Base-by-base conservation (phyloP, 2,329 filamentous ascomycete species). In the Aspergillus intermedius region DNA sequence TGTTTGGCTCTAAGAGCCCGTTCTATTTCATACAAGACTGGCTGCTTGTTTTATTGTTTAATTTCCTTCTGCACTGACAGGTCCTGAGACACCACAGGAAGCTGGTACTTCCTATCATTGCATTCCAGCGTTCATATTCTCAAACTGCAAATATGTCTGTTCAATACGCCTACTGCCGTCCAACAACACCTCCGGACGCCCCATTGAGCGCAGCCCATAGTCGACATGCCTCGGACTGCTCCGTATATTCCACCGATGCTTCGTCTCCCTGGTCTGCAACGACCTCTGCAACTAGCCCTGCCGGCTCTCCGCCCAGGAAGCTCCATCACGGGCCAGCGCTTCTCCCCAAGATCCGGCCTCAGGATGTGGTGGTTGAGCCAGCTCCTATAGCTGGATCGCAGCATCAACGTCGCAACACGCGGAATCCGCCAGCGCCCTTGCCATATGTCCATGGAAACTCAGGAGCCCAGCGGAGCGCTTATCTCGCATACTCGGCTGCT, bases 331-430 rank as follows among this genome's bases (percentile, higher is more conserved):
- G 72, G 17, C 88, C 88, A 45, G 75, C 88, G 44, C 75, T 95
- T 51, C 77, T 95, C 28, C 89, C 89, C 62, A 93, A 90, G 77
- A 91, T 94, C 72, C 81, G 89, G 52, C 81, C 81, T 37, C 89
- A 93, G 71, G 89, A 95, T 71, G 86, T 91, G 70, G 78, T 84
- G 53, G 80, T 89, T 53, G 81, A 84, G 56, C 79, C 79, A 37
- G 74, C 74, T 37, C 74, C 76, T 45, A 64, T 69, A 47, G 61
- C 60, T 40, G 66, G 66, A 35, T 74, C 77, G 42, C 82, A 86
- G 69, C 79, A 83, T 60, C 74, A 78, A 64, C 74, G 75, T 57
- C 71, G 74, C 67, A 81, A 75, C 74, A 79, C 65, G 67, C 77
- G 60, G 70, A 77, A 67, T 58, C 71, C 62, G 57, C 75, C 66